These are phyloP conservation scores for Sungouiozyma ichnusensis DNA, from an alignment of 805 yeast genomes.

Conservation along the genomic window DNA sequence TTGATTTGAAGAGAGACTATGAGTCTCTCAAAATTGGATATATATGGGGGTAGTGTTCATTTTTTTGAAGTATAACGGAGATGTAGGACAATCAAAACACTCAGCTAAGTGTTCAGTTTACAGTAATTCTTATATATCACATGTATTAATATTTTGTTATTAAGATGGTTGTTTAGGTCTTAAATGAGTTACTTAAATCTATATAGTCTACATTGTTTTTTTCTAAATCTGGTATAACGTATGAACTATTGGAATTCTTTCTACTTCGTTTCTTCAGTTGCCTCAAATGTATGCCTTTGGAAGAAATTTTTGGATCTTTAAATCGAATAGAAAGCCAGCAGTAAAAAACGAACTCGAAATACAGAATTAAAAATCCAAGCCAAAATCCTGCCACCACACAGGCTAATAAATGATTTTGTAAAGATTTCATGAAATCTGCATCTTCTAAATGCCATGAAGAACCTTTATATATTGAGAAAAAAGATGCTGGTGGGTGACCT, in stretches of 20 bases:
- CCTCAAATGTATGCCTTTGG: no score
- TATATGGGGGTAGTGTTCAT: no score
- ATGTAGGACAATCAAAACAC: neutral
- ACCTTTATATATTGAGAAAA: conserved; percentile 67
- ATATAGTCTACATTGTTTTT: conserved; percentile 4
- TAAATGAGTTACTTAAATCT: conserved; percentile 3
- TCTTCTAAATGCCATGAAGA: conserved; percentile 90
- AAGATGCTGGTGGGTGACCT: conserved; percentile 38
- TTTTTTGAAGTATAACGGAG: neutral
- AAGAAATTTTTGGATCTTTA: neutral
- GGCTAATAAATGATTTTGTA: conserved; percentile 61
- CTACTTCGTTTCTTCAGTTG: conserved; percentile 4
- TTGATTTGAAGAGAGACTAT: no score
- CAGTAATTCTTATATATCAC: neutral
- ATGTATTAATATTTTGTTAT: neutral
- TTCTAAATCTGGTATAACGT: conserved; percentile 2
- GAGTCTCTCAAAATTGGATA: neutral
- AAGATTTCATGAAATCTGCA: conserved; percentile 61
- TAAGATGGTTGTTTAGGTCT: neutral
- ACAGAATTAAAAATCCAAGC: conserved; percentile 38
- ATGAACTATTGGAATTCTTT: conserved; percentile 5
- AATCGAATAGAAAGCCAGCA: conserved; percentile 17
- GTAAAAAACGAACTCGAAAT: conserved; percentile 36
- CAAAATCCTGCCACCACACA: conserved; percentile 62
- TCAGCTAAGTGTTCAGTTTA: neutral